A percentile compares a stretch with the other conserved stretches of the same genome.
Evolutionary conservation across 805 yeast species (phyloP).

Genomic region (Myxozyma vanderwaltii): DNA sequence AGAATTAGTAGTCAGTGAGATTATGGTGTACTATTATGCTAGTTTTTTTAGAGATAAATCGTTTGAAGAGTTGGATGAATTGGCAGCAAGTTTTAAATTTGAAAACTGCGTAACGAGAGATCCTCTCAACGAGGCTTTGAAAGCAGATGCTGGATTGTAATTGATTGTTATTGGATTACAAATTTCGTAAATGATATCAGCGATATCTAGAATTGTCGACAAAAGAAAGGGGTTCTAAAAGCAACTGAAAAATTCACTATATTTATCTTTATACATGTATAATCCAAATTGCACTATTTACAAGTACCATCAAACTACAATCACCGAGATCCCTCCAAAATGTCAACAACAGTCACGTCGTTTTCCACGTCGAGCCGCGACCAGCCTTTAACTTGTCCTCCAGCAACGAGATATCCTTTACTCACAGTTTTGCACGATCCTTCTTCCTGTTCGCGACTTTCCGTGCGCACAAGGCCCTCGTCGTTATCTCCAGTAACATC

Average conservation of each 20-base stretch:
- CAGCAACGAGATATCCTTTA: slow-evolving; percentile 24
- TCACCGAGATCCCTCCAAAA: slow-evolving; percentile 1
- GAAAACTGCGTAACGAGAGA: slow-evolving; percentile 51
- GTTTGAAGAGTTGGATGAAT: slow-evolving; percentile 52
- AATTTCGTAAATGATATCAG: too few species aligned
- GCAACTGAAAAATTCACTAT: too few species aligned
- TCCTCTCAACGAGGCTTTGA: slow-evolving; percentile 43
- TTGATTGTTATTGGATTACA: background rate
- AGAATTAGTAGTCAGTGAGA: slow-evolving; percentile 51
- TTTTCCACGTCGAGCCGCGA: slow-evolving; percentile 22
- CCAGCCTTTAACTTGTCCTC: slow-evolving; percentile 27
- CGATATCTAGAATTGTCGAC: too few species aligned
- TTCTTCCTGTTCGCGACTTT: slow-evolving; percentile 11
- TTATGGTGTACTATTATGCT: slow-evolving; percentile 51
- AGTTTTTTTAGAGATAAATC: slow-evolving; percentile 48
- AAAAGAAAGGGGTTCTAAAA: too few species aligned
- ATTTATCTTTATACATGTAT: too few species aligned
- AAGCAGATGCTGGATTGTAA: slow-evolving; percentile 2
- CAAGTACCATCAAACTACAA: background rate
- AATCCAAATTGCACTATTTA: too few species aligned
- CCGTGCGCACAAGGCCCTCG: slow-evolving; percentile 23
- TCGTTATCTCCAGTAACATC: slow-evolving; percentile 12
- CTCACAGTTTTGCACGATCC: background rate
- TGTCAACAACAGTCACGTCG: slow-evolving; percentile 27
- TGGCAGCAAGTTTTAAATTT: slow-evolving; percentile 55